A percentile compares a stretch with the other conserved stretches of the same genome.
Evolutionary conservation across 2,329 filamentous ascomycete genomes (phyloP).

Genomic region (Westerdykella ornata): DNA sequence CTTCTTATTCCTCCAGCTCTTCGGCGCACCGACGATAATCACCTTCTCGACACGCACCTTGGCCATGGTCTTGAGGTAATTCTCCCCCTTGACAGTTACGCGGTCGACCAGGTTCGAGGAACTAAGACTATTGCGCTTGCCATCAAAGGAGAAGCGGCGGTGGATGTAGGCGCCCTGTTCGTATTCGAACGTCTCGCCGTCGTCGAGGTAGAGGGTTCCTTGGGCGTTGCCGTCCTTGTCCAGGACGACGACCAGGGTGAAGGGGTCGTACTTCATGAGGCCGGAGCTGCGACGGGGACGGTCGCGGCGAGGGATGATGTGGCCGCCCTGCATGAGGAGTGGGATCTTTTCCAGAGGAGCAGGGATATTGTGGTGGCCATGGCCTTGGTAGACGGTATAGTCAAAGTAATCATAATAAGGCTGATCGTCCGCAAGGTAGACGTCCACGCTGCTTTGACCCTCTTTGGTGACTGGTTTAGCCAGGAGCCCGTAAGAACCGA

Average conservation of each 20-base stretch:
- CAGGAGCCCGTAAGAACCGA: constrained; percentile 83
- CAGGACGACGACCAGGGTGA: constrained; percentile 77
- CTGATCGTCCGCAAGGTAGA: constrained; percentile 85
- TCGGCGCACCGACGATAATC: constrained; percentile 72
- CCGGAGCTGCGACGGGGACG: constrained; percentile 75
- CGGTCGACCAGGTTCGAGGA: constrained; percentile 50
- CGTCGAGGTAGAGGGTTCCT: constrained; percentile 83
- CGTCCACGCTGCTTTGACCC: constrained; percentile 62
- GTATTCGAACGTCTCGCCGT: constrained; percentile 88
- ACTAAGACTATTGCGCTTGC: constrained; percentile 52
- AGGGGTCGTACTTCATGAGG: constrained; percentile 90
- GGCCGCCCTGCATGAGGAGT: constrained; percentile 84
- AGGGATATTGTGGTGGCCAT: constrained; percentile 62
- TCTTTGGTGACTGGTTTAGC: constrained; percentile 83
- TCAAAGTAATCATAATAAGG: constrained; percentile 95
- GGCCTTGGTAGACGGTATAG: constrained; percentile 66
- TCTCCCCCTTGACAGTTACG: constrained; percentile 58
- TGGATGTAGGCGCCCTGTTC: constrained; percentile 82
- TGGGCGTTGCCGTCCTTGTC: constrained; percentile 63
- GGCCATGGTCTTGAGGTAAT: constrained; percentile 73
- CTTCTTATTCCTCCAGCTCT: constrained; percentile 60
- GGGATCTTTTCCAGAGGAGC: constrained; percentile 84
- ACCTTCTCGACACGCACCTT: constrained; percentile 76
- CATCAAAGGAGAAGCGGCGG: constrained; percentile 64
- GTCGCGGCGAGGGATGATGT: constrained; percentile 87